Percentiles rank a stretch among this genome's conserved stretches.
Conservation (phyloP, 257 asterid genomes). For the Jaltomata sinuosa region DNA sequence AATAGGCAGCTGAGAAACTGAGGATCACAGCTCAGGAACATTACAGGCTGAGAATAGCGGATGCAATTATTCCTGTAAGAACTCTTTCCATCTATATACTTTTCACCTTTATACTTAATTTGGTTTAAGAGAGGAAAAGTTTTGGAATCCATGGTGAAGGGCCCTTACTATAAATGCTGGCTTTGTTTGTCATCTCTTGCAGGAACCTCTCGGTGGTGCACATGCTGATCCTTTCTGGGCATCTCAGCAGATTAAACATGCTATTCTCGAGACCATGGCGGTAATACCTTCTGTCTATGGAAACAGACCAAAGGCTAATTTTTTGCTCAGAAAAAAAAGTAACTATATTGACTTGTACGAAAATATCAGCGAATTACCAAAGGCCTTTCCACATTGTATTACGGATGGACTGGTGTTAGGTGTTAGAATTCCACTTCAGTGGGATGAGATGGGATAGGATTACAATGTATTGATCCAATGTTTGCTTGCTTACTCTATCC, state of each 20-base stretch:
- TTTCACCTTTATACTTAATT: not conserved
- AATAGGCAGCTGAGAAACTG: constrained; percentile 91
- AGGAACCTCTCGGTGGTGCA: constrained; percentile 99
- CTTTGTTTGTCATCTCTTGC: constrained; percentile 3
- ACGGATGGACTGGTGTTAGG: not conserved
- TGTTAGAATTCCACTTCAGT: not conserved
- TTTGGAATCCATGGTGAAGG: not conserved
- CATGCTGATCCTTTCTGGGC: constrained; percentile 94
- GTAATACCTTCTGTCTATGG: constrained; percentile 27
- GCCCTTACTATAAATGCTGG: not conserved
- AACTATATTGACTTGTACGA: not conserved
- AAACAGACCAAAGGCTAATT: not conserved
- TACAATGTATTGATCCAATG: not conserved
- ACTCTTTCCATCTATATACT: not conserved
- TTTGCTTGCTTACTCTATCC: not conserved
- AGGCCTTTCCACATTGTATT: not conserved
- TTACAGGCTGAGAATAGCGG: constrained; percentile 49
- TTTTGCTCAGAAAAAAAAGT: not conserved
- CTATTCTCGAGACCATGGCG: constrained; percentile 71
- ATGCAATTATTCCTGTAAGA: constrained; percentile 75
- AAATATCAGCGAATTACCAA: not conserved
- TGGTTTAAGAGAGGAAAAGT: not conserved
- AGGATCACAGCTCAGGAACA: constrained; percentile 78
- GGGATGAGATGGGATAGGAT: not conserved
- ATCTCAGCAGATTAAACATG: constrained; percentile 78